Base-by-base conservation (phyloP, 148 eudicot species). In the Chenopodium berlandieri region DNA sequence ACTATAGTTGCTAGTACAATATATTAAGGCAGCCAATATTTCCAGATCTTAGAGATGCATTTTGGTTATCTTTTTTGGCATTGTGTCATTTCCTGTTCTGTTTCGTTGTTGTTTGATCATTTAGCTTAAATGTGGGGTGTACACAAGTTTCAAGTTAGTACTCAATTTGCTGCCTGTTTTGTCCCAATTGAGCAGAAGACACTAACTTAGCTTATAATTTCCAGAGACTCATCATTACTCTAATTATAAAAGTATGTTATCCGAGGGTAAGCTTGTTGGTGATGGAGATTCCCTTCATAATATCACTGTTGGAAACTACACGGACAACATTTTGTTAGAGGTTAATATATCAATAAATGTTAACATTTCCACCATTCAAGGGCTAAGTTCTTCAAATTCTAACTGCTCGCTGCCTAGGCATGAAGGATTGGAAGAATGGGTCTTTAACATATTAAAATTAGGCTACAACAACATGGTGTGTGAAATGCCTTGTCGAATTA, bases 381-480 rank as follows among this genome's bases (percentile, higher is more conserved):
- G 81, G 72, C 73, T 79, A 76, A 54, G 80, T 72, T 78, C 76
- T 68, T 70, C 76, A 17, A 89, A 82, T 64, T 48, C 78, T 25
- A 88, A 86, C 73, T 74, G 83, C 75, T 83, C 87, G 0, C 60
- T 74, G 32, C 80, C 81, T 58, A 82, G 82, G 69, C 85, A 80
- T 69, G 83, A 89, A 62, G 82, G 83, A 37, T n/a, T 85, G 77
- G 91, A 91, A 71, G 91, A 88, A 67, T 70, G 86, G 27, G 83
- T 89, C 16, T 83, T 82, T 63, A 77, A 81, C 75, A 17, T 91
- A 56, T 84, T 95, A 80, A 95, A 93, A 48, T 75, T 93, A 81
- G 96, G 96, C 52, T 77, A 88, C 80, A 85, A 75, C 56, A 78
- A 77, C 1, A 85, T 86, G 48, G 84, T 87, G 47, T 93, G 98